Conservation (phyloP, 805 yeast genomes). For the Peterozyma toletana region DNA sequence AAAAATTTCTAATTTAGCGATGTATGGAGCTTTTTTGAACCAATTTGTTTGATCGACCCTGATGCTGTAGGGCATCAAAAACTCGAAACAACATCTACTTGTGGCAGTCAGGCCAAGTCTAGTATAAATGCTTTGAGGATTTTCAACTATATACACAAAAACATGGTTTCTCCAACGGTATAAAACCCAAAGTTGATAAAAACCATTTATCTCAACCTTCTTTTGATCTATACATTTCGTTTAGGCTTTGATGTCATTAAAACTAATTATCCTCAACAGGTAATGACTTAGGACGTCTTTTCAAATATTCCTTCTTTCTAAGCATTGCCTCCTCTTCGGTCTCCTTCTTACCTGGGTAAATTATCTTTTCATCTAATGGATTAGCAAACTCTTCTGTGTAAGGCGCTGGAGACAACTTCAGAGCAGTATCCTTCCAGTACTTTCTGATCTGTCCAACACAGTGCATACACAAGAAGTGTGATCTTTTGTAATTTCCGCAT, state of each 20-base stretch:
- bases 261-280: conserved; percentile 29
- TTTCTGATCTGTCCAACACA: conserved; percentile 79
- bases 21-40: no score
- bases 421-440: conserved; percentile 47
- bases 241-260: neutral
- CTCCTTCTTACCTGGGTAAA: conserved; percentile 69
- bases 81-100: no score
- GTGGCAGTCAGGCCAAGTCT: no score
- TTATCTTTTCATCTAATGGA: conserved; percentile 51
- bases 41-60: no score
- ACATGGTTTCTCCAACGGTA: no score
- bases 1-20: no score
- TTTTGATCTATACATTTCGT: neutral
- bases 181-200: no score
- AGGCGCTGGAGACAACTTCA: conserved; percentile 18
- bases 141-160: no score
- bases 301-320: conserved; percentile 48
- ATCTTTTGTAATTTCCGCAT: conserved; percentile 87
- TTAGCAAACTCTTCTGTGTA: conserved; percentile 38
- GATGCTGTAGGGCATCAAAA: no score
- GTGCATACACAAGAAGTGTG: conserved; percentile 88
- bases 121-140: no score
- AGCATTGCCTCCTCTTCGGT: conserved; percentile 36
- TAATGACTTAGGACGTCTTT: conserved; percentile 45
- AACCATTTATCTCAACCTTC: no score